A percentile compares a stretch with the other conserved stretches of the same genome.
Evolutionary conservation across 2,329 filamentous ascomycete species (phyloP).

Genomic region (Neonectria faginata): DNA sequence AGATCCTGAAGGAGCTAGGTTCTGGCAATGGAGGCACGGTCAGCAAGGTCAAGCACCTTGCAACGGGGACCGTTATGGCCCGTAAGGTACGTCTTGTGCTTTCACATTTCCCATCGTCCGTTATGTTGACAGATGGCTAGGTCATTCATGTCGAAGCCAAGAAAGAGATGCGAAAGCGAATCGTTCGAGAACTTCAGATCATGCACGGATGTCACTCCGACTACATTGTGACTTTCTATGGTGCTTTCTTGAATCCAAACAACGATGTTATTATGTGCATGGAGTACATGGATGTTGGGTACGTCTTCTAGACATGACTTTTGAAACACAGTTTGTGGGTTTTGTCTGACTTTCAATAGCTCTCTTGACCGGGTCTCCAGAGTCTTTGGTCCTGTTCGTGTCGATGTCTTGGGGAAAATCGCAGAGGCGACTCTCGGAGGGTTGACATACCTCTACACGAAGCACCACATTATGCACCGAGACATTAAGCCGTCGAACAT

Average conservation of each 20-base stretch:
- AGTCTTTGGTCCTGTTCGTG: constrained; percentile 92
- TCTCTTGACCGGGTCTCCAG: constrained; percentile 94
- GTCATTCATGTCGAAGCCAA: constrained; percentile 98
- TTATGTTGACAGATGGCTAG: constrained; percentile 59
- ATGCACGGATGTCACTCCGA: constrained; percentile 98
- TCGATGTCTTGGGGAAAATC: constrained; percentile 97
- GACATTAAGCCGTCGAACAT: constrained; percentile 99
- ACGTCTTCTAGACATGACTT: constrained; percentile 54
- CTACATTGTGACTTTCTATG: constrained; percentile 98
- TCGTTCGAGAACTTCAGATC: constrained; percentile 95
- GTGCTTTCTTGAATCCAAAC: constrained; percentile 94
- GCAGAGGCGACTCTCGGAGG: constrained; percentile 95
- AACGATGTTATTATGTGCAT: constrained; percentile 99
- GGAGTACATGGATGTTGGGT: constrained; percentile 99
- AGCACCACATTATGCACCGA: constrained; percentile 98
- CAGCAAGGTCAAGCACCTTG: constrained; percentile 96
- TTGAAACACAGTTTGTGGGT: no score
- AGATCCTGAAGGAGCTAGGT: constrained; percentile 93
- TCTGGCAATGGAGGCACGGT: constrained; percentile 98
- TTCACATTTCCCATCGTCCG: background rate
- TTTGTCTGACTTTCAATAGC: constrained; percentile 60
- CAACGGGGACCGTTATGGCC: constrained; percentile 96
- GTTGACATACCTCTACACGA: constrained; percentile 92
- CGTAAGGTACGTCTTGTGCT: constrained; percentile 76
- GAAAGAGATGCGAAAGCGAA: constrained; percentile 95